Percentiles rank a stretch among this genome's conserved stretches.
phyloP scores from a whole-genome alignment of 306 rosid genomes.

The Echinosophora koreensis region DNA sequence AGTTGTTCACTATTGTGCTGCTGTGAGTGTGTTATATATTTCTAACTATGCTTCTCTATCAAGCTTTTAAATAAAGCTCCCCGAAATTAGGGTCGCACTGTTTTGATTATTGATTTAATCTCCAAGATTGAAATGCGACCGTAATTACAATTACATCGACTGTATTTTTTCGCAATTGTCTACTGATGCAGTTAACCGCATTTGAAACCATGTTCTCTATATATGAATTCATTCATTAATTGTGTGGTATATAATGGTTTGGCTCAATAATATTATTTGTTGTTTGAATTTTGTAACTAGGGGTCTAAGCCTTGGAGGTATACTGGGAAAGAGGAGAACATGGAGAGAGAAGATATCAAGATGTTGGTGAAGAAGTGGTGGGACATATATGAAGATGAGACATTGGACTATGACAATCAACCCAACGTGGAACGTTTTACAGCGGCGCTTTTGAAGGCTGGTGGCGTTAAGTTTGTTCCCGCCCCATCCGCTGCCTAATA shows the following conservation, averaged over 20 bases:
- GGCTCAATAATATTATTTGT: not conserved
- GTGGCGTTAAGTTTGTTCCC: conserved; percentile 18
- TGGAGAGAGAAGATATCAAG: conserved; percentile 85
- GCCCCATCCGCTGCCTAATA: conserved; percentile 71
- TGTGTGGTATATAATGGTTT: not conserved
- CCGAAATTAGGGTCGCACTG: no score
- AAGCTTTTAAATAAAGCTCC: no score
- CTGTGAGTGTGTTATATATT: conserved; percentile 52
- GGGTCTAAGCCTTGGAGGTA: conserved; percentile 97
- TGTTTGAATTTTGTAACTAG: conserved; percentile 28
- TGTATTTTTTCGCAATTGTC: no score
- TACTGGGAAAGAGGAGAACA: conserved; percentile 77
- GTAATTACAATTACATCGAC: no score
- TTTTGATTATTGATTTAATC: no score
- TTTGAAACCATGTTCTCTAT: no score
- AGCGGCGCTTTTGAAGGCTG: conserved; percentile 43
- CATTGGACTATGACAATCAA: conserved; percentile 53
- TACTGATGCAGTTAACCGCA: no score
- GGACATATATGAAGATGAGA: conserved; percentile 79
- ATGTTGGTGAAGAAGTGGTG: conserved; percentile 78
- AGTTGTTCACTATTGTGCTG: conserved; percentile 89
- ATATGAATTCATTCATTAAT: not conserved
- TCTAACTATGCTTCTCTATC: no score
- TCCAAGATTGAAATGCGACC: no score
- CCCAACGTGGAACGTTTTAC: conserved; percentile 25